phyloP scores from a whole-genome alignment of 495 filamentous ascomycete species.

The Xanthoparmelia taractica region DNA sequence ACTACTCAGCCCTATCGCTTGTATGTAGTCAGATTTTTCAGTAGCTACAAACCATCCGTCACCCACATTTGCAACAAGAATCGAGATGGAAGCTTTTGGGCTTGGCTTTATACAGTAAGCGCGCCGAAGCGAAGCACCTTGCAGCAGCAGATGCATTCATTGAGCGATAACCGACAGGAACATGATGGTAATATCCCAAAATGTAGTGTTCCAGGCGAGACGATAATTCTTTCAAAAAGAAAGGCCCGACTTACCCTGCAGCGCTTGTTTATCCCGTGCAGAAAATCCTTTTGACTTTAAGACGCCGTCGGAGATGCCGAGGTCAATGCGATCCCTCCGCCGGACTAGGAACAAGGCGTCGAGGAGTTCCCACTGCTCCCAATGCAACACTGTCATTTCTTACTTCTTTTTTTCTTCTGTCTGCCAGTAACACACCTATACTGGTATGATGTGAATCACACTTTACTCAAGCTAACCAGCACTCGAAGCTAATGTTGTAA shows the following conservation, averaged over 20 bases:
- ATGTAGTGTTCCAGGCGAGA: too few relatives aligned
- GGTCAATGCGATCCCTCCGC: too few relatives aligned
- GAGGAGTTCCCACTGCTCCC: neutral
- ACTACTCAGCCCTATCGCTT: too few relatives aligned
- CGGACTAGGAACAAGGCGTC: neutral
- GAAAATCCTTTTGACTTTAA: neutral
- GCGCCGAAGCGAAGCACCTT: neutral
- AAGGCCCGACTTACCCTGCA: neutral
- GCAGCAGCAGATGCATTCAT: neutral
- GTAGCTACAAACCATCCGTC: too few relatives aligned
- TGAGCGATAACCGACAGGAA: too few relatives aligned
- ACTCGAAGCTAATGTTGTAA: neutral
- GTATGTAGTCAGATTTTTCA: too few relatives aligned
- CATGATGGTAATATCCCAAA: too few relatives aligned
- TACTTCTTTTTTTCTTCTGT: too few relatives aligned
- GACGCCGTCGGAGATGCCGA: neutral
- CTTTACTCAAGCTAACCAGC: neutral
- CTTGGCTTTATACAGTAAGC: neutral
- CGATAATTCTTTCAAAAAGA: neutral
- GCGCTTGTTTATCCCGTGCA: too few relatives aligned
- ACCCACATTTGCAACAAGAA: too few relatives aligned
- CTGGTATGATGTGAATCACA: neutral
- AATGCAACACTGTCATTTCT: neutral
- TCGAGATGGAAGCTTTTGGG: too few relatives aligned
- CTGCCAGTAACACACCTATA: neutral